Evolutionary conservation across 164 flowering plant genomes (phyloP).

Genomic region (Berberis thunbergii): DNA sequence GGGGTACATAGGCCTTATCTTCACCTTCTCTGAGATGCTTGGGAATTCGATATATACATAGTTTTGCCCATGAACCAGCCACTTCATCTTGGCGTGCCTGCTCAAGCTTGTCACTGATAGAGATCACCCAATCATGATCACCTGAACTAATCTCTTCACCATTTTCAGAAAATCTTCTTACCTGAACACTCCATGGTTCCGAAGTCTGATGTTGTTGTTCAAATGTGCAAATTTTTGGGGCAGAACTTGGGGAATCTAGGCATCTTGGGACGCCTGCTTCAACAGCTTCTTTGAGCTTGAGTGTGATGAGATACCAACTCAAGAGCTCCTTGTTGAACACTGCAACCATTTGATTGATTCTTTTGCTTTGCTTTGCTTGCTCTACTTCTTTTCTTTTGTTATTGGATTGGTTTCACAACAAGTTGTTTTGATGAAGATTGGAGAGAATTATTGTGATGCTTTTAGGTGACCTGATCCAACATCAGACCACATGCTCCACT

Average conservation of each 20-base stretch:
- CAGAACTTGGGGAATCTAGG: conserved; percentile 8
- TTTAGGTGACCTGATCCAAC: no score
- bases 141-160: conserved; percentile 16
- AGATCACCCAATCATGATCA: conserved; percentile 56
- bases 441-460: no score
- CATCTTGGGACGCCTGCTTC: conserved; percentile 12
- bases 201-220: conserved; percentile 1
- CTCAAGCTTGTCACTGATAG: conserved; percentile 56
- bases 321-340: conserved; percentile 30
- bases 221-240: neutral
- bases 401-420: neutral
- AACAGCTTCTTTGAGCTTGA: conserved; percentile 26
- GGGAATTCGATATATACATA: conserved; percentile 46
- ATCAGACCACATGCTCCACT: no score
- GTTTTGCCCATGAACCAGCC: conserved; percentile 42
- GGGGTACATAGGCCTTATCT: conserved; percentile 54
- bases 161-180: neutral
- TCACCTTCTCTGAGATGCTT: conserved; percentile 36
- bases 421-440: no score
- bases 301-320: conserved; percentile 30
- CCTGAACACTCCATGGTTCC: neutral
- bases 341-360: conserved; percentile 22
- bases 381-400: no score
- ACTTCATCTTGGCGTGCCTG: conserved; percentile 52
- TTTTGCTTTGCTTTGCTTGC: neutral